Evolutionary conservation across 2,329 filamentous ascomycete genomes (phyloP).

Genomic region (Herpotrichia juniperi): DNA sequence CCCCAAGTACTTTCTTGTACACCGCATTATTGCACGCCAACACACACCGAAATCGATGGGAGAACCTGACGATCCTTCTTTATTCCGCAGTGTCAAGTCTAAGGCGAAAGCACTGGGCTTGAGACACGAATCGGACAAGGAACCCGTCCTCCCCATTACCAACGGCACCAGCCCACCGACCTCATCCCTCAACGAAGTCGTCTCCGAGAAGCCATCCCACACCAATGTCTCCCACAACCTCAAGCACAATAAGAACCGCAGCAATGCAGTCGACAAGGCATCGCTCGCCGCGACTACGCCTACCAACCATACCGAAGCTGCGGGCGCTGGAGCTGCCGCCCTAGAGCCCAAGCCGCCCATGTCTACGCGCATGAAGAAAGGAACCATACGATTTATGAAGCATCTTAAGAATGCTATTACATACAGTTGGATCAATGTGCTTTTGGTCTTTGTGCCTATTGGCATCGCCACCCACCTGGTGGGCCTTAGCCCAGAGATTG

Average conservation of each 20-base stretch:
- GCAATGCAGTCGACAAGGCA: conserved; percentile 36
- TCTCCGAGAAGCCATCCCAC: conserved; percentile 28
- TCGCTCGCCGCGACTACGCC: conserved; percentile 33
- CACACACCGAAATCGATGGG: conserved; percentile 55
- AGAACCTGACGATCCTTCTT: conserved; percentile 59
- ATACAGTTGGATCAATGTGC: conserved; percentile 78
- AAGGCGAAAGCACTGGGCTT: conserved; percentile 55
- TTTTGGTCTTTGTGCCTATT: conserved; percentile 78
- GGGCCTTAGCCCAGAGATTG: conserved; percentile 47
- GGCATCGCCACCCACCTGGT: conserved; percentile 69
- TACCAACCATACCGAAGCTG: conserved; percentile 54
- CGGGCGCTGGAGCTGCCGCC: conserved; percentile 60
- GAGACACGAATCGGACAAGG: conserved; percentile 41
- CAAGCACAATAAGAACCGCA: conserved; percentile 19
- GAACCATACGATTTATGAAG: conserved; percentile 59
- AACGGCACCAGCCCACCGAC: conserved; percentile 6
- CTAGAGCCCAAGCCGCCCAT: conserved; percentile 56
- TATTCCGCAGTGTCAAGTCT: conserved; percentile 59
- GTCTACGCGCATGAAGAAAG: conserved; percentile 56
- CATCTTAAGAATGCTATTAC: conserved; percentile 65
- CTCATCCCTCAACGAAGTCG: conserved; percentile 22
- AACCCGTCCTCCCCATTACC: conserved; percentile 34
- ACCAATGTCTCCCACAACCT: conserved; percentile 9
- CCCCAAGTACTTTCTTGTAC: background rate
- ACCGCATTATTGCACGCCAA: background rate